Conservation (phyloP, 2,329 filamentous ascomycete species). For the Aspergillus aculeatus region DNA sequence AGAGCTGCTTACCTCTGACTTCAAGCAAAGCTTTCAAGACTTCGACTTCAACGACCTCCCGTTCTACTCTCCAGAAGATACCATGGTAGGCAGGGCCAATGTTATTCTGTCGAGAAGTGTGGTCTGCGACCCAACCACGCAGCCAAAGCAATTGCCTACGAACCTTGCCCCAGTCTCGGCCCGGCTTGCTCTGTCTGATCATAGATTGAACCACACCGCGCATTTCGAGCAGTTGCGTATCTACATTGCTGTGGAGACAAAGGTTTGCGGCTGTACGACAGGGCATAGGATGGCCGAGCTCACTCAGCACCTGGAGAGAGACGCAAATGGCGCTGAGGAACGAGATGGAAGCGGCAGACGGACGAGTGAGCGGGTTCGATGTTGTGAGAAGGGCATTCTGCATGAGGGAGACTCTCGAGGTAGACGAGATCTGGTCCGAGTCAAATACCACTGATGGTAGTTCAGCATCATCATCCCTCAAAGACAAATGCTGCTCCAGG, state of each 20-base stretch:
- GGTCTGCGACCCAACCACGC: conserved; percentile 54
- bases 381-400: conserved; percentile 41
- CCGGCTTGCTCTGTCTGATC: conserved; percentile 43
- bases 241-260: conserved; percentile 52
- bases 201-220: conserved; percentile 53
- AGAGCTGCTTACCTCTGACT: conserved; percentile 38
- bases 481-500: conserved; percentile 47
- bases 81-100: conserved; percentile 40
- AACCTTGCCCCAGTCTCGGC: conserved; percentile 49
- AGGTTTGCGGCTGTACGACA: conserved; percentile 47
- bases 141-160: conserved; percentile 59
- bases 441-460: conserved; percentile 33
- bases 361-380: conserved; percentile 44
- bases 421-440: conserved; percentile 32
- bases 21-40: conserved; percentile 57
- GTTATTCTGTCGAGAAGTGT: conserved; percentile 13
- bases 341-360: conserved; percentile 38
- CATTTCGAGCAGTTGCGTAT: conserved; percentile 55
- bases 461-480: conserved; percentile 20
- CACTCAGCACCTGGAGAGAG: conserved; percentile 41
- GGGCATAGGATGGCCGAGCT: conserved; percentile 38
- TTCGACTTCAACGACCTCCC: conserved; percentile 54
- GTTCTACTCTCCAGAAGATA: conserved; percentile 51
- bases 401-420: conserved; percentile 42
- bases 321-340: conserved; percentile 43